A percentile compares a stretch with the other conserved stretches of the same genome.
These are phyloP conservation scores for Monosporozyma aquatica DNA, from an alignment of 805 yeast species.

Conservation along the genomic window DNA sequence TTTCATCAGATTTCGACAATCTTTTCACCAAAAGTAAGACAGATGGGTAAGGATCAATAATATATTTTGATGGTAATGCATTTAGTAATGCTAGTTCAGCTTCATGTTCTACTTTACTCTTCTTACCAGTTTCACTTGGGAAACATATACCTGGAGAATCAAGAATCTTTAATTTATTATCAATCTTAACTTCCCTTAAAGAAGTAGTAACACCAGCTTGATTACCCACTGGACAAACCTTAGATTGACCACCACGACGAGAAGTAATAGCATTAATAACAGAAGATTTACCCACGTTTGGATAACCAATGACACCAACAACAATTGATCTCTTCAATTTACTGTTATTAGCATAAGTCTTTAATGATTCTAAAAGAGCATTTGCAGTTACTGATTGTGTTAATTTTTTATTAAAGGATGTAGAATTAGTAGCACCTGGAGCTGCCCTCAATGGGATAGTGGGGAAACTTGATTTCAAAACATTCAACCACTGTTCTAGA, in stretches of 20 bases:
- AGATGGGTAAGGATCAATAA: conserved; percentile 78
- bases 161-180: conserved; percentile 74
- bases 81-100: conserved; percentile 85
- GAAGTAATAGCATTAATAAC: conserved; percentile 82
- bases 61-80: conserved; percentile 81
- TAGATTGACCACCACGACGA: conserved; percentile 56
- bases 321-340: conserved; percentile 81
- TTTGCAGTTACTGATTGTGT: conserved; percentile 64
- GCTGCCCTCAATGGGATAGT: conserved; percentile 83
- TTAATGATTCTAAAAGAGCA: conserved; percentile 68
- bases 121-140: conserved; percentile 56
- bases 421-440: conserved; percentile 58
- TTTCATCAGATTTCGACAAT: conserved; percentile 60
- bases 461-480: conserved; percentile 76
- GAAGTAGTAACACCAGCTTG: conserved; percentile 96
- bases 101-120: conserved; percentile 54
- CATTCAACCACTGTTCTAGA: conserved; percentile 74
- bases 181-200: conserved; percentile 85
- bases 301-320: conserved; percentile 95
- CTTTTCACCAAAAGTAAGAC: conserved; percentile 68
- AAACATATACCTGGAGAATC: conserved; percentile 98
- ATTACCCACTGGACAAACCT: conserved; percentile 93
- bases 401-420: conserved; percentile 64
- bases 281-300: conserved; percentile 94
- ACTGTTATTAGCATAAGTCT: conserved; percentile 73